These are phyloP conservation scores for Candida ponderosae DNA, from an alignment of 805 yeast species.

Conservation along the genomic window DNA sequence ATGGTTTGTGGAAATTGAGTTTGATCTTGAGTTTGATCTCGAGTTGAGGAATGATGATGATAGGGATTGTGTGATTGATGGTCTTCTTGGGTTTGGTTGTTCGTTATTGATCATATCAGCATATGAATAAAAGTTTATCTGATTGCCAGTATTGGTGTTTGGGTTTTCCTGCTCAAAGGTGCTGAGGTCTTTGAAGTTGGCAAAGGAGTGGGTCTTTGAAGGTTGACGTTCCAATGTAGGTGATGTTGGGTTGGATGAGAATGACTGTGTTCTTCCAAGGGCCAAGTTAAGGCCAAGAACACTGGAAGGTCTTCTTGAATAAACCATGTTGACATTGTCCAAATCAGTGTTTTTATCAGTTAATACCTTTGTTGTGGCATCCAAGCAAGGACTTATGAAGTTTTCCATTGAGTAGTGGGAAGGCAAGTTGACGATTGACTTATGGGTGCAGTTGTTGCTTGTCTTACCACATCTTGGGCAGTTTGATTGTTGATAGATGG, in stretches of 20 bases:
- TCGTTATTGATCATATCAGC: constrained; percentile 74
- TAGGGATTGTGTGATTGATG: constrained; percentile 39
- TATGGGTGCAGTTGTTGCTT: constrained; percentile 17
- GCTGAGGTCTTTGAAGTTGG: constrained; percentile 15
- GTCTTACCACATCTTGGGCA: constrained; percentile 19
- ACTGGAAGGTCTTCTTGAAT: constrained; percentile 50
- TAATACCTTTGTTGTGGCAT: constrained; percentile 62
- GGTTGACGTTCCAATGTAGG: constrained; percentile 3
- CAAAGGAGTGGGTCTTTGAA: constrained; percentile 15
- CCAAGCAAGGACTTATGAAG: constrained; percentile 74
- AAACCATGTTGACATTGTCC: constrained; percentile 65
- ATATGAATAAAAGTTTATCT: constrained; percentile 55
- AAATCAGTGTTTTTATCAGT: constrained; percentile 50
- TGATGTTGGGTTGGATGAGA: constrained; percentile 10
- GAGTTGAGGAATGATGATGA: constrained; percentile 24
- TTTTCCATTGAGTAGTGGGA: constrained; percentile 46
- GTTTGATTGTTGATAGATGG: constrained; percentile 15
- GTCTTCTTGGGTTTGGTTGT: constrained; percentile 52
- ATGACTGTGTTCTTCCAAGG: constrained; percentile 27
- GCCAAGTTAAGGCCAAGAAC: constrained; percentile 38
- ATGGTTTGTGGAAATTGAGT: constrained; percentile 7
- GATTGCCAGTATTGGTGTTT: constrained; percentile 1
- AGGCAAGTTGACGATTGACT: constrained; percentile 24
- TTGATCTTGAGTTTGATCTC: constrained; percentile 11
- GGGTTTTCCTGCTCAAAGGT: constrained; percentile 1